Percentiles rank a stretch among this genome's conserved stretches.
These are phyloP conservation scores for Uronychia setigera DNA, from an alignment of 73 alveolate genomes.

Conservation along the genomic window DNA sequence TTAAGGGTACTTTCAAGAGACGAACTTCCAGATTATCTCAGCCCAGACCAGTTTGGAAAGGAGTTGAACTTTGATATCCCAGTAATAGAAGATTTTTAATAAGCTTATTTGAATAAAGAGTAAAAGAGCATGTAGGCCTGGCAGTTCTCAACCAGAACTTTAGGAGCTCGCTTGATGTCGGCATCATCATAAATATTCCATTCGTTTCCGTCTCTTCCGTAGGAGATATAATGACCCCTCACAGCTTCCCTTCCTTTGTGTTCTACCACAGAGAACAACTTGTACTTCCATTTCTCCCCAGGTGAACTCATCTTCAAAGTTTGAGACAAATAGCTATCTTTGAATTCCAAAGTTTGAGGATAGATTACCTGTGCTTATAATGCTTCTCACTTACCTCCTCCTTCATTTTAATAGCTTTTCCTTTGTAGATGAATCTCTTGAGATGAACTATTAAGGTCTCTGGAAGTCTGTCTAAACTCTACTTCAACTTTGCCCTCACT, in stretches of 20 bases:
- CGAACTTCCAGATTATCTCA: background rate
- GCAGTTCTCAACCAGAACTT: slow-evolving; percentile 4
- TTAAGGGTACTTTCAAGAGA: background rate
- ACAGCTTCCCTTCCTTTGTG: slow-evolving; percentile 45
- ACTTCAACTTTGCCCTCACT: slow-evolving; percentile 40
- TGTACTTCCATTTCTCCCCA: slow-evolving; percentile 10
- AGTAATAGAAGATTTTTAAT: background rate
- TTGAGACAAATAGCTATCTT: slow-evolving; percentile 22
- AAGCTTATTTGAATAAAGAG: background rate
- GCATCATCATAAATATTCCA: no score
- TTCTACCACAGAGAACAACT: slow-evolving; percentile 28
- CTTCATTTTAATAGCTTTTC: slow-evolving; percentile 29
- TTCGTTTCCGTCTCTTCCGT: slow-evolving; percentile 32
- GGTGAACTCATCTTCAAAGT: slow-evolving; percentile 7
- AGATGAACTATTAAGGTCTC: slow-evolving; percentile 46
- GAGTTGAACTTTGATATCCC: background rate
- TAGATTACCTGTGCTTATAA: background rate
- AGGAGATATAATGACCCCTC: slow-evolving; percentile 52
- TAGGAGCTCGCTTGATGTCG: no score
- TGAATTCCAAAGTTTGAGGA: background rate
- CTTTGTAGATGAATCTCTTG: slow-evolving; percentile 52
- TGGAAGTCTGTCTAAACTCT: slow-evolving; percentile 38
- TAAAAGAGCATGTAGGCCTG: background rate
- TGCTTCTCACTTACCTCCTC: slow-evolving; percentile 6
- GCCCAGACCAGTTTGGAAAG: background rate